Evolutionary conservation across 139 green algal genomes (phyloP), one percentile per base, ranked within the genome.

Genomic region (Closterium sp.): DNA sequence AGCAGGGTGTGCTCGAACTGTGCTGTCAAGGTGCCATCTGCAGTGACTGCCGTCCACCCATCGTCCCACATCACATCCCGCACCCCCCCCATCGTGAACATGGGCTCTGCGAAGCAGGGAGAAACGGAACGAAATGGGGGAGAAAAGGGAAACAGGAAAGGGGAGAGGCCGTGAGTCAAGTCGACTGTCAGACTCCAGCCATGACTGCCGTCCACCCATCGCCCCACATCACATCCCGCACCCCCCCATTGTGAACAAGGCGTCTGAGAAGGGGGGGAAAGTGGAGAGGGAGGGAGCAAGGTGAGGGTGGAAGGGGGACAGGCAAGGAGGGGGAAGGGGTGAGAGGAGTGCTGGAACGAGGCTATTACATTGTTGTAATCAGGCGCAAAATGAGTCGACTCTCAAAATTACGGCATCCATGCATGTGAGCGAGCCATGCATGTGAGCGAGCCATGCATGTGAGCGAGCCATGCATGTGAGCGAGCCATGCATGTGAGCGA

Each of bases 1-100:
- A 99, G 96, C 79, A 99, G 92, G 3, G 98, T 99, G 96, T 99
- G 98, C 96, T 99, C 98, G 91, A 96, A 97, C 95, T 99, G 98
- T 13, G 98, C 98, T 24, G 96, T 95, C 88, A 98, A 94, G 17
- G 95, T 95, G n/a, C 97, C 97, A 94, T 99, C 98, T 24, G 91
- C 91, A 1, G 97, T 99, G 13, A 98, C 97, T 0, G 96, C 96
- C 24, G 98, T 99, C 98, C 98, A 99, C 21, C 97, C 93, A 92
- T 99, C 98, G 17, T 96, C 94, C 98, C 98, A 99, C 32, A 96
- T 34, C 9, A 42, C 28, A 9, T 90, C 93, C 21, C 92, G 70
- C 27, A 93, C 88, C 3, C 84, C 38, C 27, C 96, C 97, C 88
- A 94, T 28, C 95, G 91, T 97, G 21, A 99, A 95, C 93, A 99